Evolutionary conservation across 2,329 filamentous ascomycete species (phyloP), one percentile per base, ranked within the genome.

Genomic region (Trichoderma cornu-damae): DNA sequence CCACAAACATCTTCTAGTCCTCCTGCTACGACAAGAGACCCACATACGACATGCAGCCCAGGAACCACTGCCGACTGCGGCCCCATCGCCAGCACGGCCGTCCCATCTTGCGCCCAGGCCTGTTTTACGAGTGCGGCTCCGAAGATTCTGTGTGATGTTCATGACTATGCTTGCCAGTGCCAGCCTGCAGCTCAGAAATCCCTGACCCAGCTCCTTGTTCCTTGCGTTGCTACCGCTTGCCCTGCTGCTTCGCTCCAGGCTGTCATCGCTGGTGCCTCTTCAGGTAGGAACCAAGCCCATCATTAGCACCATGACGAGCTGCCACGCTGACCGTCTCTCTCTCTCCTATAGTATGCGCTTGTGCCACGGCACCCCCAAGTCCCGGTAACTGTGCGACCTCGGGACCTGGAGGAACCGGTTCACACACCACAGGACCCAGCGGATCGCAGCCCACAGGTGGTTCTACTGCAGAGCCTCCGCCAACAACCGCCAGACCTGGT

Each of bases 141-240:
- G 0, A 57, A 59, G 1, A 62, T 70, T 14, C 65, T 63, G 22
- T 70, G 68, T 51, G 64, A 56, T 20, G 57, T 61, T 14, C 35
- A 59, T 18, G 68, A 69, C 59, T 69, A 64, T 42, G 61, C 61
- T 7, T 70, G 67, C 20, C 66, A 69, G 24, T 70, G 67, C 51
- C 52, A 64, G 14, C 52, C 62, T 11, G 63, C 64, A 3, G 61
- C 61, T 14, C 60, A 63, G 22, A 60, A 61, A 6, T 60, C 58
- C 12, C 43, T 68, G 6, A 64, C 66, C 1, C 57, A 62, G 37
- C 59, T 64, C 8, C 62, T 67, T 20, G 59, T 63, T 16, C 65
- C 66, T 28, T 68, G 66, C 30, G 64, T 68, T 9, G 57, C 61
- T 2, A 66, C 61, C 1, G 62, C 61, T 12, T 68, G 66, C 24